These are phyloP conservation scores for Aschersonia sp. DNA, from an alignment of 2,329 filamentous ascomycete genomes.

Conservation along the genomic window DNA sequence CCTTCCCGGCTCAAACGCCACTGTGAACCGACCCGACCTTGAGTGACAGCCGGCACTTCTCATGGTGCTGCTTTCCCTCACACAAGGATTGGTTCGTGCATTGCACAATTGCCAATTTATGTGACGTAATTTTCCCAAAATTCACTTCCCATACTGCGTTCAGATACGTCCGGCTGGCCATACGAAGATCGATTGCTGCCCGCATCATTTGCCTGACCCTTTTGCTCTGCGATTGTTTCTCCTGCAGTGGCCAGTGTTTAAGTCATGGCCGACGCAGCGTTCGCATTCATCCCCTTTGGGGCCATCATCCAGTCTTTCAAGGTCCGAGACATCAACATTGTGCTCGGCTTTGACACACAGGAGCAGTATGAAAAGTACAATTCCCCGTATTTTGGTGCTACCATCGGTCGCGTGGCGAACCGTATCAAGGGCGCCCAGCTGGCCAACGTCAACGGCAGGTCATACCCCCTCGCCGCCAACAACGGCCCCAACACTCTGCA, in stretches of 20 bases:
- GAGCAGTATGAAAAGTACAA: slow-evolving; percentile 66
- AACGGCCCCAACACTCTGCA: slow-evolving; percentile 65
- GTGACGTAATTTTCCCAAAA: too few species aligned
- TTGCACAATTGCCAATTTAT: too few species aligned
- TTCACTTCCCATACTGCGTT: too few species aligned
- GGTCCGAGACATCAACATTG: slow-evolving; percentile 70
- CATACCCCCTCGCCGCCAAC: slow-evolving; percentile 60
- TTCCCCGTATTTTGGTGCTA: slow-evolving; percentile 75
- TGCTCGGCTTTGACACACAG: slow-evolving; percentile 67
- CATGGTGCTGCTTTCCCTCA: too few species aligned
- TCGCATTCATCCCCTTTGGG: slow-evolving; percentile 59
- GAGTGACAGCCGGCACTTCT: too few species aligned
- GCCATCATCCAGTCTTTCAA: slow-evolving; percentile 71
- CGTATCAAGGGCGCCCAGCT: slow-evolving; percentile 62
- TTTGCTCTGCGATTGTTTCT: background rate
- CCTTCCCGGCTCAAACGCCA: too few species aligned
- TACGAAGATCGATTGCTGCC: too few species aligned
- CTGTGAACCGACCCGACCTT: too few species aligned
- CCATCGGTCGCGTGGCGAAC: slow-evolving; percentile 77
- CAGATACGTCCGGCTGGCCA: too few species aligned
- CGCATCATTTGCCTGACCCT: background rate
- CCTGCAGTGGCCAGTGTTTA: background rate
- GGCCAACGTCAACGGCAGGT: slow-evolving; percentile 53
- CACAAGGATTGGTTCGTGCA: too few species aligned
- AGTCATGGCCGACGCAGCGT: slow-evolving; percentile 30